phyloP scores from a whole-genome alignment of 169 alveolate genomes.

The Babesia ovata region DNA sequence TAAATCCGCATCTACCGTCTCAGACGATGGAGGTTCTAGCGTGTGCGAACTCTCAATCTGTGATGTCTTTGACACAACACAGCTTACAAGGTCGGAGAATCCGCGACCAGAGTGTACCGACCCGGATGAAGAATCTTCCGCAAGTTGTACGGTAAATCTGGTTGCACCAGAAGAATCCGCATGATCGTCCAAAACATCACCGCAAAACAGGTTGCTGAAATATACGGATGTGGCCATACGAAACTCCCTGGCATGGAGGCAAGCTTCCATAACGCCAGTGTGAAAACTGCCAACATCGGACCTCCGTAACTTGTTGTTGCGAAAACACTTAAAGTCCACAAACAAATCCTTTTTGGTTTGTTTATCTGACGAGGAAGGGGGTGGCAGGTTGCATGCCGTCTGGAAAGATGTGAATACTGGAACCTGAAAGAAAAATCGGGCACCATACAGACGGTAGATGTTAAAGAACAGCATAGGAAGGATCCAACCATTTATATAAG shows the following conservation, averaged over 20 bases:
- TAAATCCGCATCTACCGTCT: background rate
- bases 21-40: background rate
- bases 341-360: background rate
- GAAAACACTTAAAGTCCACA: background rate
- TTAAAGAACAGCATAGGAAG: constrained; percentile 10
- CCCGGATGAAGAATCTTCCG: background rate
- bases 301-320: background rate
- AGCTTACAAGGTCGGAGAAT: background rate
- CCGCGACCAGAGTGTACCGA: background rate
- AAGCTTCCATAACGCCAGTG: constrained; percentile 15
- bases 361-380: background rate
- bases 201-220: constrained; percentile 7
- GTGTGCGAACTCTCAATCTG: background rate
- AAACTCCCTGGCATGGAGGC: constrained; percentile 26
- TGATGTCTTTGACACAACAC: background rate
- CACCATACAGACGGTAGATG: constrained; percentile 1
- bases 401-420: constrained; percentile 13
- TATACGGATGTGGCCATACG: constrained; percentile 6
- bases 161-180: no score
- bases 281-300: constrained; percentile 1
- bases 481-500: constrained; percentile 41
- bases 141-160: background rate
- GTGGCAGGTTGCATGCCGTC: background rate
- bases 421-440: background rate
- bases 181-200: background rate